These are phyloP conservation scores for Cairneyella variabilis DNA, from an alignment of 495 filamentous ascomycete genomes.

Conservation along the genomic window DNA sequence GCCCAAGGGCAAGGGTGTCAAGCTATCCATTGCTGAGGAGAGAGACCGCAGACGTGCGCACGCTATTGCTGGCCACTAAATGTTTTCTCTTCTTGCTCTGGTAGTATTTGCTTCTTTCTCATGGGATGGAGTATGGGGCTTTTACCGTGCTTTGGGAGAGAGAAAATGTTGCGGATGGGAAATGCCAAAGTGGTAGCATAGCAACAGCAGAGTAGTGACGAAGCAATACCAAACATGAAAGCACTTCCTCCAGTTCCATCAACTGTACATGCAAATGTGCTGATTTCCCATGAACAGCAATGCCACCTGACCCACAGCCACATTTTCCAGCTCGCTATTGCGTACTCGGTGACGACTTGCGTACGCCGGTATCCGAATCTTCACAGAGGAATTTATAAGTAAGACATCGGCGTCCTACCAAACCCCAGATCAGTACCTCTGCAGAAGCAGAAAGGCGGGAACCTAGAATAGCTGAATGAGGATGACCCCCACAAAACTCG, in stretches of 20 bases:
- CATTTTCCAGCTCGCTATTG: not conserved
- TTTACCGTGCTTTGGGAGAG: slow-evolving; percentile 20
- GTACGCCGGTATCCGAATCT: no score
- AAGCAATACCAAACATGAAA: slow-evolving; percentile 28
- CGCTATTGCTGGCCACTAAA: slow-evolving; percentile 52
- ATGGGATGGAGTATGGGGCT: slow-evolving; percentile 23
- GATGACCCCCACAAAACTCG: not conserved
- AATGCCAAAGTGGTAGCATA: slow-evolving; percentile 17
- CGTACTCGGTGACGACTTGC: slow-evolving; percentile 14
- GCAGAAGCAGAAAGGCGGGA: not conserved
- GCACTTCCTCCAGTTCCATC: no score
- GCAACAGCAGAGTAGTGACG: slow-evolving; percentile 13
- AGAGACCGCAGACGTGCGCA: slow-evolving; percentile 88
- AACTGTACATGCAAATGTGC: no score
- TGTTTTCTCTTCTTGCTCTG: slow-evolving; percentile 18
- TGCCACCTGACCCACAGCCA: not conserved
- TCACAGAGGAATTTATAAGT: no score
- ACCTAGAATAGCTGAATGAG: not conserved
- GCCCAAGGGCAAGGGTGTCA: slow-evolving; percentile 99
- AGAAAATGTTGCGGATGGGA: not conserved
- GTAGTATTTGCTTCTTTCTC: slow-evolving; percentile 5
- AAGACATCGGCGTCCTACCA: no score
- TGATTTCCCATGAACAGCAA: no score
- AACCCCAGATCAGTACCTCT: no score
- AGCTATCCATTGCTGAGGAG: slow-evolving; percentile 98